Base-by-base conservation (phyloP, 805 yeast species). In the Kuraishia floccosa region DNA sequence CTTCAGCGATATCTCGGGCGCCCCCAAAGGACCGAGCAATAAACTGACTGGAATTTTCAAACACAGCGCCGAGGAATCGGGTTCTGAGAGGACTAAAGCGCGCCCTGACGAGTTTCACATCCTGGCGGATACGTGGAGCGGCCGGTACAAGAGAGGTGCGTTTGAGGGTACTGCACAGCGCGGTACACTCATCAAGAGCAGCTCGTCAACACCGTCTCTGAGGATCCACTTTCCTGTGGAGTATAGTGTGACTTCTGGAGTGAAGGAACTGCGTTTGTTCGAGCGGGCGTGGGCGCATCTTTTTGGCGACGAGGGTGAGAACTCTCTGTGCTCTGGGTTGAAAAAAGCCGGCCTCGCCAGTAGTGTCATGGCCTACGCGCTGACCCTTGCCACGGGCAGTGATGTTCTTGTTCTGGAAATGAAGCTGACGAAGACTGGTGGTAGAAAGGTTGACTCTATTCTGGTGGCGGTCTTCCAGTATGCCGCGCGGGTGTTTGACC, bases 301-400 rank as follows among this genome's bases (percentile, higher is more conserved):
- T 0, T 50, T 77, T 30, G 89, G 89, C 1, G 76, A 73, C 46
- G 89, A 80, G 50, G 51, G 72, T 4, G 34, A 39, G 2, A 65
- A 65, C 0, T 68, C 84, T 0, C 43, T 79, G 5, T 64, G 65
- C 37, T 48, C 60, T 4, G 43, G 41, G 12, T 49, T 75, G 7
- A 53, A 52, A 14, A 30, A 36, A 4, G 44, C 40, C 24, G 63
- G 52, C 14, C 59, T 50, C 35, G 58, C 60, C 10, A 48, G 58
- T 2, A 45, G 52, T 0, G 50, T 72, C 3, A 42, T 46, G 25
- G 70, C 77, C 0, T 70, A 52, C 35, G 43, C 52, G 1, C 66
- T 71, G 14, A 37, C 43, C 2, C 40, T 68, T 17, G 40, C 68
- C 2, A 32, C 42, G 2, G 52, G 49, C 2, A 50, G 59, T n/a